These are phyloP conservation scores for Solanum dulcamara DNA, from an alignment of 257 asterid genomes.

Conservation along the genomic window DNA sequence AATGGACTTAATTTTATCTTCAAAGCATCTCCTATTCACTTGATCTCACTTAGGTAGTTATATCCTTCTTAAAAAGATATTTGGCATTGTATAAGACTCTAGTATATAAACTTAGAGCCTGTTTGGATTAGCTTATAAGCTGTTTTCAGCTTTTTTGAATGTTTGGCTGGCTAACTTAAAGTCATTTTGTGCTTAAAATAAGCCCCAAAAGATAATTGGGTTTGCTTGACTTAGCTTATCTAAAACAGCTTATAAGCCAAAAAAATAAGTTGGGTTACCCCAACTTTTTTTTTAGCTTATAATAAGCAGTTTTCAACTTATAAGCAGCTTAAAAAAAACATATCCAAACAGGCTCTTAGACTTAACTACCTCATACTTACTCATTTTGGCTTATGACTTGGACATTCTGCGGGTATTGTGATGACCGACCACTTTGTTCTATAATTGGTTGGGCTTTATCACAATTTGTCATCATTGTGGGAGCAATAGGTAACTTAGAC, in stretches of 20 bases:
- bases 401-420: background rate
- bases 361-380: background rate
- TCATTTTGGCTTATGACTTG: background rate
- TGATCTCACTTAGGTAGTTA: background rate
- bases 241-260: too few species aligned
- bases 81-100: background rate
- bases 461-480: background rate
- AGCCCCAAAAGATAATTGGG: too few species aligned
- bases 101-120: background rate
- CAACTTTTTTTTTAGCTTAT: too few species aligned
- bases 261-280: too few species aligned
- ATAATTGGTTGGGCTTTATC: background rate
- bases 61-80: background rate
- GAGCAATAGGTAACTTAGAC: background rate
- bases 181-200: too few species aligned
- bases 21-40: background rate
- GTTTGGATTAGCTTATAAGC: too few species aligned
- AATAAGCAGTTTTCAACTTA: too few species aligned
- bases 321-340: too few species aligned
- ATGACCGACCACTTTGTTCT: background rate
- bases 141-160: too few species aligned
- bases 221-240: too few species aligned
- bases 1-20: background rate
- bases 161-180: too few species aligned
- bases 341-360: too few species aligned